These are phyloP conservation scores for Sambucus nigra DNA, from an alignment of 129 eudicot species.

Conservation along the genomic window DNA sequence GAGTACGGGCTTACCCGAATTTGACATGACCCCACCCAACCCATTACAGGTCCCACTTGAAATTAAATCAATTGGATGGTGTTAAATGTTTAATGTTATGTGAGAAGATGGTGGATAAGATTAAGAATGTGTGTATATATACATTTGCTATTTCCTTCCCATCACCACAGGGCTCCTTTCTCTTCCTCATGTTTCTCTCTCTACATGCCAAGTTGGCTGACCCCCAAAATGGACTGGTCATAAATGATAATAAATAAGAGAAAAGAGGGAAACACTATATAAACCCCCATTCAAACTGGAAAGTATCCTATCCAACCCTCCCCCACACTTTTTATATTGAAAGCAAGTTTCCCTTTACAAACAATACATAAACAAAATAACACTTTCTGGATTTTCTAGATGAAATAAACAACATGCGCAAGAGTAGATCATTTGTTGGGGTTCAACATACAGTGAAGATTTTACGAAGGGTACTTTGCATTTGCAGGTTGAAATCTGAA, in stretches of 20 bases:
- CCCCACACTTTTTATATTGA: not conserved
- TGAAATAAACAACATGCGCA: not conserved
- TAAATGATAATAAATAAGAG: slow-evolving; percentile 2
- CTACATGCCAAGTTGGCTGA: slow-evolving; percentile 8
- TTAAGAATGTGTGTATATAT: not conserved
- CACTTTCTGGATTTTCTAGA: not conserved
- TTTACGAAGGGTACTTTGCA: not conserved
- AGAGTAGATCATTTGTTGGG: not conserved
- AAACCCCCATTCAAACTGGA: too few species aligned
- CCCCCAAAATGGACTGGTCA: slow-evolving; percentile 6
- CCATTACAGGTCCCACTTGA: too few species aligned
- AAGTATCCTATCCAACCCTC: too few species aligned
- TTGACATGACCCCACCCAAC: too few species aligned
- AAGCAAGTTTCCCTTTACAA: not conserved
- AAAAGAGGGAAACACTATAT: not conserved
- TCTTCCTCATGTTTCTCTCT: slow-evolving; percentile 1
- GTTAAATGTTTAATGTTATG: too few species aligned
- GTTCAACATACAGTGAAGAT: not conserved
- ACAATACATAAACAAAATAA: too few species aligned
- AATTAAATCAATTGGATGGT: too few species aligned
- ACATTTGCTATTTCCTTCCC: not conserved
- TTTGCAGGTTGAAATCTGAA: not conserved
- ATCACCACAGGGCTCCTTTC: slow-evolving; percentile 1
- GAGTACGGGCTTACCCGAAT: too few species aligned
- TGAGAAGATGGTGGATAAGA: too few species aligned